phyloP scores from a whole-genome alignment of 805 yeast species.

The Starmerella stellata region DNA sequence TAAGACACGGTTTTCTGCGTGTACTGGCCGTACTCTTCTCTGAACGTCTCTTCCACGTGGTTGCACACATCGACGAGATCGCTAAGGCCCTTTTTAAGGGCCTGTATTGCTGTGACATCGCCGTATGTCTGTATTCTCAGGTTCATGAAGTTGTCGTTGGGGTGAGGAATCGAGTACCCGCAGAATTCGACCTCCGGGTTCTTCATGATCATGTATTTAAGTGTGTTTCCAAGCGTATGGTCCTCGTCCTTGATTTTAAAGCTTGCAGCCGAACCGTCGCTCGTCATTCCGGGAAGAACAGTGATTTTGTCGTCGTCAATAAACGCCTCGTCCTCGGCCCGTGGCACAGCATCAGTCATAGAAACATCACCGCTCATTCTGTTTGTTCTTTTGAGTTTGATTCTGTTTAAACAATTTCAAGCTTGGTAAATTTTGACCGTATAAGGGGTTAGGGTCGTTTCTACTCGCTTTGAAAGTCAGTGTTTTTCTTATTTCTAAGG shows the following conservation, averaged over 20 bases:
- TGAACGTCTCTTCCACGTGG: slow-evolving; percentile 62
- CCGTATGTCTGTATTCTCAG: slow-evolving; percentile 89
- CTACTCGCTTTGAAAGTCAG: too few relatives aligned
- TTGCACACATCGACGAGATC: slow-evolving; percentile 69
- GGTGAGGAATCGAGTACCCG: slow-evolving; percentile 97
- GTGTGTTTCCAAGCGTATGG: slow-evolving; percentile 87
- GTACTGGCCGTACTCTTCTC: slow-evolving; percentile 45
- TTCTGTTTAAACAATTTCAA: too few relatives aligned
- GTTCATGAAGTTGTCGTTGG: slow-evolving; percentile 78
- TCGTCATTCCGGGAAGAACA: slow-evolving; percentile 45
- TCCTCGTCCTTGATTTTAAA: slow-evolving; percentile 88
- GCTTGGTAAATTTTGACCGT: too few relatives aligned
- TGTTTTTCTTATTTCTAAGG: too few relatives aligned
- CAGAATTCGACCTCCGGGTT: slow-evolving; percentile 96
- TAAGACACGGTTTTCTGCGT: too few relatives aligned
- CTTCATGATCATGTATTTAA: slow-evolving; percentile 88
- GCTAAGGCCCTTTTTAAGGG: slow-evolving; percentile 75
- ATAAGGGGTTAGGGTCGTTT: too few relatives aligned
- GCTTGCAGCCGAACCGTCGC: slow-evolving; percentile 87
- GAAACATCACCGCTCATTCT: slow-evolving; percentile 13
- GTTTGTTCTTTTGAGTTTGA: too few relatives aligned
- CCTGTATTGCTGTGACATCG: slow-evolving; percentile 70
- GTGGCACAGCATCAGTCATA: slow-evolving; percentile 8
- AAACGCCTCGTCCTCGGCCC: slow-evolving; percentile 1
- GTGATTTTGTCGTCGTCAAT: slow-evolving; percentile 14